These are phyloP conservation scores for Sporothrix pseudoabietina DNA, from an alignment of 2,329 filamentous ascomycete genomes.

Conservation along the genomic window DNA sequence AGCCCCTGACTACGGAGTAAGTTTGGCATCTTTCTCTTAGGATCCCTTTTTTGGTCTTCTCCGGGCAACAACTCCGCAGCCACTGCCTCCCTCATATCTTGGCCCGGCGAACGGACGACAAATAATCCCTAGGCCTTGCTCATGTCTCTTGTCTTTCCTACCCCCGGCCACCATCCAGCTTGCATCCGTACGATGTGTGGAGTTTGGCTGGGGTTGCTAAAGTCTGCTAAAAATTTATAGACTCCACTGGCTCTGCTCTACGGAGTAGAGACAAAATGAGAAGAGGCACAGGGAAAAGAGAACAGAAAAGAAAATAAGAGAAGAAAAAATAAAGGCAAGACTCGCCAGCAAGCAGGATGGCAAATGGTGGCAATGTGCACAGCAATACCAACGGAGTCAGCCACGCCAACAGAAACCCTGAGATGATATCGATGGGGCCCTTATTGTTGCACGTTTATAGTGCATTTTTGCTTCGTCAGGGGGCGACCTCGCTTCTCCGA, in stretches of 20 bases:
- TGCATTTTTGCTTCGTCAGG: not conserved
- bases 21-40: not conserved
- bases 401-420: not conserved
- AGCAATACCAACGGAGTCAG: not conserved
- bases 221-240: not conserved
- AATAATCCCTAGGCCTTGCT: not conserved
- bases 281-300: too few relatives aligned
- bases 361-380: not conserved
- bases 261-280: not conserved
- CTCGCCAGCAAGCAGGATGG: not conserved
- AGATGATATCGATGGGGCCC: not conserved
- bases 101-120: not conserved
- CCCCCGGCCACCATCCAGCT: not conserved
- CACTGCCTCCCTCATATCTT: slow-evolving; percentile 5
- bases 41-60: not conserved
- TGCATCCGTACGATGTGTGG: slow-evolving; percentile 5
- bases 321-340: not conserved
- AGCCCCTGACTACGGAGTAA: not conserved
- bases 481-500: not conserved
- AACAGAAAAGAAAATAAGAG: not conserved
- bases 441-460: slow-evolving; percentile 6
- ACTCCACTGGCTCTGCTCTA: not conserved
- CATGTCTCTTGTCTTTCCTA: not conserved
- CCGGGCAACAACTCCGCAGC: not conserved
- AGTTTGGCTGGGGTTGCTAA: slow-evolving; percentile 7